These are phyloP conservation scores for Tuctoria greenei DNA, from an alignment of 176 grass and related monocot genomes.

Conservation along the genomic window DNA sequence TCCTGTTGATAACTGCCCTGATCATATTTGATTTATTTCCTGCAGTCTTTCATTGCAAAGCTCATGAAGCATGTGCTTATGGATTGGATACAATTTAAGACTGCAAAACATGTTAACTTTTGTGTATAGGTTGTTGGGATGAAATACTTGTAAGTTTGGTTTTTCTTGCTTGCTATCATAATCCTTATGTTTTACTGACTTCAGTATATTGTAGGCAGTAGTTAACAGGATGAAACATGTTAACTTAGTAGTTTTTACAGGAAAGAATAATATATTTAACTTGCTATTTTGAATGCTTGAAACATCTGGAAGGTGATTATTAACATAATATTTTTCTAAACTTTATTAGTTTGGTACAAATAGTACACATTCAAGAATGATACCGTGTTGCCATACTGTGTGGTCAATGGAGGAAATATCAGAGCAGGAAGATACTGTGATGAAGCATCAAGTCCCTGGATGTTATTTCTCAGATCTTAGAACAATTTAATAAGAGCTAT, in stretches of 20 bases:
- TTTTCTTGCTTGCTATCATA: constrained; percentile 13
- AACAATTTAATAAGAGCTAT: no score
- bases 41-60: constrained; percentile 52
- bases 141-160: constrained; percentile 32
- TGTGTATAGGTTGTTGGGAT: not conserved
- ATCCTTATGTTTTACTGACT: constrained; percentile 2
- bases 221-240: not conserved
- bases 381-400: not conserved
- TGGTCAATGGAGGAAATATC: not conserved
- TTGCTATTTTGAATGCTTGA: not conserved
- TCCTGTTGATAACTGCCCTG: not conserved
- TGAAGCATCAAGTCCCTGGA: not conserved
- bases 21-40: constrained; percentile 7
- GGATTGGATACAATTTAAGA: not conserved
- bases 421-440: not conserved
- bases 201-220: not conserved
- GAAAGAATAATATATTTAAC: not conserved
- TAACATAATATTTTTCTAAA: not conserved
- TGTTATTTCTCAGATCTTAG: not conserved
- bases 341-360: not conserved
- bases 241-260: not conserved
- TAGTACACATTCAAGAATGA: not conserved
- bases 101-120: not conserved
- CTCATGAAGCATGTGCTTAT: constrained; percentile 35
- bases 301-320: not conserved